Evolutionary conservation across 257 asterid species (phyloP), one percentile per base, ranked within the genome.

Genomic region (Solanum verrucosum): DNA sequence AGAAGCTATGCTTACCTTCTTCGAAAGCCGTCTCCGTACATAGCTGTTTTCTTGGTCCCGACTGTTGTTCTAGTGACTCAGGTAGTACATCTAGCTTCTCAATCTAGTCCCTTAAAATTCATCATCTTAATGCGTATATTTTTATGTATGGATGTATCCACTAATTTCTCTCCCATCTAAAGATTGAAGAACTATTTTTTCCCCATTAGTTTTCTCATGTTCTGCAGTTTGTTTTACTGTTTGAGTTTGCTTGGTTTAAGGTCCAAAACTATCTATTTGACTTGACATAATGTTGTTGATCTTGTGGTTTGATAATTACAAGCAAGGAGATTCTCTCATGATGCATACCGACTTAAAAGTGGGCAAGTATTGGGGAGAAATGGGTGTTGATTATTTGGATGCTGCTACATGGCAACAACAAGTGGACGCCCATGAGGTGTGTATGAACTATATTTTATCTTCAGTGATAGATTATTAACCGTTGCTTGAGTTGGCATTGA

Each of bases 11-110:
- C 96, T 6, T 88, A 89, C 84, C 84, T 89, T 33, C 88, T 95
- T 60, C 88, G 94, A 71, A 96, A 94, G 91, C 98, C 98, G 6
- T 89, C 96, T 2, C 90, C 94, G 21, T 87, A 87, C 83, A 25
- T 94, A 83, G 96, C 98, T 63, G 95, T 96, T 65, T 95, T 96
- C 90, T 91, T 96, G 94, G 99, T 95, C 87, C 99, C 99, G 18
- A 92, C 92, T 15, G 98, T 95, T 83, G 96, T 94, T 87, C 87
- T 96, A 85, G 99, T 94, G 63, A 63, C 88, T 23, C 99, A 96
- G 92, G 78, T 71, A 56, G 65, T 56, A 56, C 65, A 6, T 56
- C 25, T 20, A 56, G 65, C 65, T 56, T 56, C 65, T 56, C 65
- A 56, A 56, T 56, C 65, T 20, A 20, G n/a, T 56, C 65, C 65